Percentiles rank a stretch among this genome's conserved stretches.
Conservation (phyloP, 805 yeast genomes). For the Aciculoconidium aculeatum region DNA sequence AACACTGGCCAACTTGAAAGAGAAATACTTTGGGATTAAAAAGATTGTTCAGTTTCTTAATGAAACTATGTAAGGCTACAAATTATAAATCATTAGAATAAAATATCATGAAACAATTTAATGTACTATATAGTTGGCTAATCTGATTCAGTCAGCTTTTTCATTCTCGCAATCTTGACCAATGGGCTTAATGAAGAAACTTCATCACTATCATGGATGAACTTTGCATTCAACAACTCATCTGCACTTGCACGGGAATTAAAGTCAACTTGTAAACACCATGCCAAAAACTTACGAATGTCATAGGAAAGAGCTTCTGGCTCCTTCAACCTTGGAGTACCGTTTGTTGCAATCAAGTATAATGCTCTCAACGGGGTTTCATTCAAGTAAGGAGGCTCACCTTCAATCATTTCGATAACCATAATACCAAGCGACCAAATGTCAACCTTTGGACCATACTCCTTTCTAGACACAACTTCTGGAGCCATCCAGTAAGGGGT, state of each 20-base stretch:
- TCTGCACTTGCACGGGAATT: constrained; percentile 75
- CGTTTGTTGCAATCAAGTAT: constrained; percentile 91
- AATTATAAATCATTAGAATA: background rate
- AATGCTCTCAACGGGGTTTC: constrained; percentile 94
- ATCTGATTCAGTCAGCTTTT: constrained; percentile 38
- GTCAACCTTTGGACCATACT: constrained; percentile 95
- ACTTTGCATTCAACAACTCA: constrained; percentile 62
- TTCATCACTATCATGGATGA: constrained; percentile 57
- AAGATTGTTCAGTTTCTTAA: constrained; percentile 21
- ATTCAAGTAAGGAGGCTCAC: constrained; percentile 96
- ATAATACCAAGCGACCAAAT: constrained; percentile 97
- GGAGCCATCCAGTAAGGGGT: constrained; percentile 99
- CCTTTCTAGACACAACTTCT: constrained; percentile 90
- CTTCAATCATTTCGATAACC: constrained; percentile 98
- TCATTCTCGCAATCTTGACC: constrained; percentile 68
- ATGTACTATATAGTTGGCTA: constrained; percentile 5
- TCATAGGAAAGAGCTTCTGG: constrained; percentile 70
- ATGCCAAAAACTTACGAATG: constrained; percentile 63
- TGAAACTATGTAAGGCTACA: constrained; percentile 12
- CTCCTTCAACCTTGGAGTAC: constrained; percentile 89
- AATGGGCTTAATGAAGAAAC: constrained; percentile 62
- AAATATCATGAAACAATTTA: background rate
- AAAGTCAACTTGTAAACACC: constrained; percentile 79
- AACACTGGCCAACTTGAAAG: constrained; percentile 2
- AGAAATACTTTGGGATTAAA: constrained; percentile 18